Base-by-base conservation (phyloP, 768 basidiomycete species). In the Lentinula sp. region DNA sequence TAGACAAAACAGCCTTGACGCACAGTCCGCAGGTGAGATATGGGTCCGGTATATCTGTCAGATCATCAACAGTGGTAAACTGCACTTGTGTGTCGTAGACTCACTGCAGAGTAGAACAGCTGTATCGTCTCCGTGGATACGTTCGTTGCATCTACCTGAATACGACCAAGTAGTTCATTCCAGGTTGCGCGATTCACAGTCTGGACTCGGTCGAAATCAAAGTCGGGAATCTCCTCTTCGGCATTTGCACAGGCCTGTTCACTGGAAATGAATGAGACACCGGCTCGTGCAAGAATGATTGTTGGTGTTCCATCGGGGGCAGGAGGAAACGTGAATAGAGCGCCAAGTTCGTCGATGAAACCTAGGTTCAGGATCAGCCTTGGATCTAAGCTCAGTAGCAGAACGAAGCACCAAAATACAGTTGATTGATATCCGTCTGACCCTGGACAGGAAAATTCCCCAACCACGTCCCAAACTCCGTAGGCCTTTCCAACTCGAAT, bases 21-120 rank as follows among this genome's bases (percentile, higher is more conserved):
- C 65, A 86, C 85, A 86, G 64, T 87, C 85, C 1, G 83, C 85
- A 11, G 86, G 86, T 4, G 80, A 79, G 51, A 87, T 82, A 67
- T 87, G 85, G 0, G 80, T 82, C 50, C 86, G 66, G 63, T 88
- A 87, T 1, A 86, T 69, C 79, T 83, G 62, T 8, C 45, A 16
- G 9, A 28, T 21, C 13, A 56, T 23, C 10, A 34, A 46, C 23
- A n/a, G 13, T 6, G n/a, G 16, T 13, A 21, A 9, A 49, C n/a
- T 16, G 28, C 32, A 4, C 28, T 8, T 15, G 31, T 13, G 5
- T 11, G 35, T 5, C 2, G 15, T n/a, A 2, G 39, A 70, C 77
- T 63, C 55, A 82, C 80, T 46, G 84, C 85, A 37, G 83, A 85
- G 69, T 87, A 88, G 62, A 88, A 79, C 56, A 87, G 65, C 59